phyloP scores from a whole-genome alignment of 345 rosid species.

The Erysimum cheiranthoides region DNA sequence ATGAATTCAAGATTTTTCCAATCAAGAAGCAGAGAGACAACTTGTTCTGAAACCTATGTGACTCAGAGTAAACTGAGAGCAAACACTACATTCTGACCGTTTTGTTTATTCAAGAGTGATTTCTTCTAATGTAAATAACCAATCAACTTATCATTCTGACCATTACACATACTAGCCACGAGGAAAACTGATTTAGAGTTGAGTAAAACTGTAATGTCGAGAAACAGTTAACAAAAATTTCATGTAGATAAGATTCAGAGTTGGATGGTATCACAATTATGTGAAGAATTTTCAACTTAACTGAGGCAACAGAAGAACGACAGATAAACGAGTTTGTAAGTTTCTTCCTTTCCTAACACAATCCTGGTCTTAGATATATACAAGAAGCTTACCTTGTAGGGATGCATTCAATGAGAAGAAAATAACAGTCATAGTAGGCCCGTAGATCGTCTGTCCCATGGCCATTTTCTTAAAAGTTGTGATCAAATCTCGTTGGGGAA shows the following conservation, averaged over 20 bases:
- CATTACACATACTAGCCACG: background rate
- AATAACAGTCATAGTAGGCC: conserved; percentile 73
- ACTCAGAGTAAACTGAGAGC: background rate
- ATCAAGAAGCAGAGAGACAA: conserved; percentile 7
- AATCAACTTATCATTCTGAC: conserved; percentile 8
- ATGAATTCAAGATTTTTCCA: background rate
- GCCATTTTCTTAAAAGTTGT: conserved; percentile 81
- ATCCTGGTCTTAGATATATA: background rate
- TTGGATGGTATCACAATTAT: background rate
- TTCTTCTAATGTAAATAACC: background rate
- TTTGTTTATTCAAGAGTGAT: background rate
- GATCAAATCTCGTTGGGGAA: conserved; percentile 70
- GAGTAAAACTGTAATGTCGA: background rate
- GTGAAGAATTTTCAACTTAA: background rate
- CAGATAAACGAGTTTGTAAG: background rate
- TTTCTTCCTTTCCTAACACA: background rate
- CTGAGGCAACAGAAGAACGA: background rate
- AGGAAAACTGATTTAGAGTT: background rate
- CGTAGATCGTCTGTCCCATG: conserved; percentile 75
- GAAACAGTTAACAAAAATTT: background rate
- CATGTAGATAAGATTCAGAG: background rate
- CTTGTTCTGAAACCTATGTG: background rate
- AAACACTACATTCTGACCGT: background rate
- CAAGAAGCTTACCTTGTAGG: conserved; percentile 62
- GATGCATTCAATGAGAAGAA: conserved; percentile 77